phyloP scores from a whole-genome alignment of 768 basidiomycete genomes.

The Mycena crocata region DNA sequence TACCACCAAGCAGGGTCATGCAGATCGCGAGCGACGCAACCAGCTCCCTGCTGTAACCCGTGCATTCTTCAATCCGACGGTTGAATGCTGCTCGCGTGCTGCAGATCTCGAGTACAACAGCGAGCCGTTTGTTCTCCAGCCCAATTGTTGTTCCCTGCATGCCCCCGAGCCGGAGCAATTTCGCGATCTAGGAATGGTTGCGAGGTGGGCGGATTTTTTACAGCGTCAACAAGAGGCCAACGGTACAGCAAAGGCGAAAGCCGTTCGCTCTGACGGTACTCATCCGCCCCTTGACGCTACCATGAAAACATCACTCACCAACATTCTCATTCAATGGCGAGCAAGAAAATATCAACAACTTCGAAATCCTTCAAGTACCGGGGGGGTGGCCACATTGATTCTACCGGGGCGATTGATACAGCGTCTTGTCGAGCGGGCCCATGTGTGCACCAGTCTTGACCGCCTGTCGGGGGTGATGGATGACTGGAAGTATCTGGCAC shows the following conservation, averaged over 20 bases:
- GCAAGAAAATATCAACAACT: background rate
- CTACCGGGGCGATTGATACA: background rate
- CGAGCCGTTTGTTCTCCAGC: slow-evolving; percentile 5
- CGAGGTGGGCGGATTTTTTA: background rate
- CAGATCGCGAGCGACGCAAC: slow-evolving; percentile 8
- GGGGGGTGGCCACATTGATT: background rate
- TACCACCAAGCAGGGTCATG: background rate
- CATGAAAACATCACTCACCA: background rate
- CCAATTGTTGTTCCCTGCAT: background rate
- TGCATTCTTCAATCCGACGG: slow-evolving; percentile 2
- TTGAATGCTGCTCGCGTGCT: slow-evolving; percentile 3
- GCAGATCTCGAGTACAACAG: slow-evolving; percentile 14
- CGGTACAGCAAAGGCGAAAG: background rate
- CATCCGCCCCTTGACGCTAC: background rate
- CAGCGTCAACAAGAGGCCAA: background rate
- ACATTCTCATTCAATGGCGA: background rate
- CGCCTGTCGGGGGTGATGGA: background rate
- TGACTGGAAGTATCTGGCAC: slow-evolving; percentile 3
- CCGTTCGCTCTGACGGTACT: slow-evolving; percentile 4
- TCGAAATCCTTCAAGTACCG: background rate
- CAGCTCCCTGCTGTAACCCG: background rate
- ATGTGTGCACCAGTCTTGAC: slow-evolving; percentile 5
- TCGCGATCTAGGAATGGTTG: slow-evolving; percentile 1
- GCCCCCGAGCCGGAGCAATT: background rate
- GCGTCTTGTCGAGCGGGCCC: background rate